Conservation (phyloP, 208 protist genomes). For the Leishmania aethiopica region DNA sequence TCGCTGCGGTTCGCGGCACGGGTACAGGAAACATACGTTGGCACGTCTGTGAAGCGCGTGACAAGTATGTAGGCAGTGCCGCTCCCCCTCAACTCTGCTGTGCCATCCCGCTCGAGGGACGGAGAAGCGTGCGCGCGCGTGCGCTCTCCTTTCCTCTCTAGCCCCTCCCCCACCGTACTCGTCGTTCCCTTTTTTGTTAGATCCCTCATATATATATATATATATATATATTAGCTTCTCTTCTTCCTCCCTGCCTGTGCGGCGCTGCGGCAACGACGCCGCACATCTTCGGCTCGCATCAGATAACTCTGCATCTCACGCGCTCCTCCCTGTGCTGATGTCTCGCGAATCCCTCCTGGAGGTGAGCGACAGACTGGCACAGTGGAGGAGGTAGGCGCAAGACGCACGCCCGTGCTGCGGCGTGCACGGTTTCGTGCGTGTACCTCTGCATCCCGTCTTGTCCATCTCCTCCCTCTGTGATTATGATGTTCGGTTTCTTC, state of each 20-base stretch:
- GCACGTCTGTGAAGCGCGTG: conserved; percentile 76
- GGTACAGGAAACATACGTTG: conserved; percentile 89
- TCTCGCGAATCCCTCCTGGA: neutral
- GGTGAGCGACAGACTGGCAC: neutral
- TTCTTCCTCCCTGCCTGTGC: neutral
- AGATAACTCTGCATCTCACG: neutral
- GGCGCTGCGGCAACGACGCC: neutral
- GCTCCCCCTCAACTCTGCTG: neutral
- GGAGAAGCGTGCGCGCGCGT: neutral
- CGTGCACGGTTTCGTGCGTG: neutral
- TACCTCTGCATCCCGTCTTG: neutral
- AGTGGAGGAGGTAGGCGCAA: neutral
- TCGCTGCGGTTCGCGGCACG: conserved; percentile 93
- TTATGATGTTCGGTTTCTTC: neutral
- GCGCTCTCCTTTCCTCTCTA: neutral
- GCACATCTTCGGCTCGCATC: neutral
- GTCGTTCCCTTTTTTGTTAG: neutral
- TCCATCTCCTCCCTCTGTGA: neutral
- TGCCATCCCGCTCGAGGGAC: neutral
- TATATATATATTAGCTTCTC: neutral
- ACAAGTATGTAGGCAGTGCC: conserved; percentile 42
- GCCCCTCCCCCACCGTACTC: neutral
- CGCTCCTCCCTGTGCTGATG: neutral
- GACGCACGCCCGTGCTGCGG: neutral
- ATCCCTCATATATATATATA: neutral